Evolutionary conservation across 2,329 filamentous ascomycete genomes (phyloP).

Genomic region (Escovopsis sp.): DNA sequence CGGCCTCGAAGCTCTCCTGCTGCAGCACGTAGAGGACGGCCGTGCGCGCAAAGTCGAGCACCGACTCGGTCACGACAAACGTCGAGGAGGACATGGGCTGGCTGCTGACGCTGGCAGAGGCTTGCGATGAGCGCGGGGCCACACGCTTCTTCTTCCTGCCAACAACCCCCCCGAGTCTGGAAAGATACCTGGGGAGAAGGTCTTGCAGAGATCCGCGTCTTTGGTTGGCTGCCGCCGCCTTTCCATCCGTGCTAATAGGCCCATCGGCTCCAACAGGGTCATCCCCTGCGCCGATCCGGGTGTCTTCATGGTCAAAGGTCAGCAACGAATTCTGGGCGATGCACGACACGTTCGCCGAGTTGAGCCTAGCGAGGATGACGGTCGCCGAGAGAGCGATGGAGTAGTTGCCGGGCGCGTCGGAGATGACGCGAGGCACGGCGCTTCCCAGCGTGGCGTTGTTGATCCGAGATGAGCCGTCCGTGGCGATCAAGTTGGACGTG

Average conservation of each 20-base stretch:
- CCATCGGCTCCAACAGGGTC: constrained; percentile 12
- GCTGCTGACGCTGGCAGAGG: background rate
- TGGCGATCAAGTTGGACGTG: constrained; percentile 29
- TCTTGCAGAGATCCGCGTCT: background rate
- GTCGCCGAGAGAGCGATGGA: constrained; percentile 58
- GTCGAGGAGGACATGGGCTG: background rate
- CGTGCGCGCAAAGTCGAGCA: constrained; percentile 48
- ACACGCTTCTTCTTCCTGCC: too few species aligned
- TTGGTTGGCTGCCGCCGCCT: too few species aligned
- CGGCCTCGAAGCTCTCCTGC: constrained; percentile 32
- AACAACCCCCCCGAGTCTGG: too few species aligned
- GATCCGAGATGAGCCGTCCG: constrained; percentile 23
- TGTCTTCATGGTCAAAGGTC: constrained; percentile 52
- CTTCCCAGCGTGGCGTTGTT: constrained; percentile 66
- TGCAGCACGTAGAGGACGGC: constrained; percentile 48
- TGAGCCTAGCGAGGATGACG: constrained; percentile 61
- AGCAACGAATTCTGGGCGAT: constrained; percentile 75
- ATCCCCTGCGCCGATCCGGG: constrained; percentile 17
- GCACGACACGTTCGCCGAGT: constrained; percentile 60
- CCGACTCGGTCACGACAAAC: constrained; percentile 35
- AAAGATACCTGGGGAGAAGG: too few species aligned
- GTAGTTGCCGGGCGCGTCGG: constrained; percentile 50
- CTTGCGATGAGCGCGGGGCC: background rate
- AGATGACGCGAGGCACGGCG: constrained; percentile 60
- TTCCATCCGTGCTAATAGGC: background rate